Conservation (phyloP, 2,329 filamentous ascomycete genomes). For the Trichoderma koningiopsis region DNA sequence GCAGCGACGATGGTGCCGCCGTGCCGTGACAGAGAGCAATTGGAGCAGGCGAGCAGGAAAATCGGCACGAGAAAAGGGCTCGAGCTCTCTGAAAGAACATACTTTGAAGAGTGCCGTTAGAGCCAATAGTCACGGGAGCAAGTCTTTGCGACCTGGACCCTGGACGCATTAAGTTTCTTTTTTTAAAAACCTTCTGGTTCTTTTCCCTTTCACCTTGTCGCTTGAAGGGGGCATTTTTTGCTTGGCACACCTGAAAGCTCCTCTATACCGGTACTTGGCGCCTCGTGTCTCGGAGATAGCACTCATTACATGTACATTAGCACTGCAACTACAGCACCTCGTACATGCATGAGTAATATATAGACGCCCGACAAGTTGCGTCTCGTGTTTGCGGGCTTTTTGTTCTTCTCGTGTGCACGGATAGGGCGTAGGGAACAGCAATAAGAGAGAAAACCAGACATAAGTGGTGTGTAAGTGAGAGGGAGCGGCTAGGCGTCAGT, state of each 20-base stretch:
- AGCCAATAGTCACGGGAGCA: neutral
- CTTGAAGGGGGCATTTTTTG: neutral
- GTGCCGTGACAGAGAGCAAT: neutral
- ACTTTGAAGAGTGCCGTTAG: too few species aligned
- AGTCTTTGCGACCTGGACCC: neutral
- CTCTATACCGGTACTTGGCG: neutral
- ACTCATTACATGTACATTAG: neutral
- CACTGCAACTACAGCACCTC: neutral
- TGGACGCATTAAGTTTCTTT: neutral
- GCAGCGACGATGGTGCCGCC: neutral
- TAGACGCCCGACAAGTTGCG: neutral
- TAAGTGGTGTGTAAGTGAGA: neutral
- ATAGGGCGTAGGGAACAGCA: neutral
- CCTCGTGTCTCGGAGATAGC: neutral
- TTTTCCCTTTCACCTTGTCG: neutral
- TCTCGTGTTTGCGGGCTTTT: constrained; percentile 19
- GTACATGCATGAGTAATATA: neutral
- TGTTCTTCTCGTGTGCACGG: neutral
- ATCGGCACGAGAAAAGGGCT: neutral
- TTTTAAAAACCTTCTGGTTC: neutral
- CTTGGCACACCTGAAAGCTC: neutral
- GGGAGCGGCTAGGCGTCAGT: neutral
- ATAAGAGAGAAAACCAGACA: neutral
- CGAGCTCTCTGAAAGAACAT: neutral
- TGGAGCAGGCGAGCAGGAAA: neutral